Base-by-base conservation (phyloP, 73 alveolate genomes). In the Effrenium voratum region DNA sequence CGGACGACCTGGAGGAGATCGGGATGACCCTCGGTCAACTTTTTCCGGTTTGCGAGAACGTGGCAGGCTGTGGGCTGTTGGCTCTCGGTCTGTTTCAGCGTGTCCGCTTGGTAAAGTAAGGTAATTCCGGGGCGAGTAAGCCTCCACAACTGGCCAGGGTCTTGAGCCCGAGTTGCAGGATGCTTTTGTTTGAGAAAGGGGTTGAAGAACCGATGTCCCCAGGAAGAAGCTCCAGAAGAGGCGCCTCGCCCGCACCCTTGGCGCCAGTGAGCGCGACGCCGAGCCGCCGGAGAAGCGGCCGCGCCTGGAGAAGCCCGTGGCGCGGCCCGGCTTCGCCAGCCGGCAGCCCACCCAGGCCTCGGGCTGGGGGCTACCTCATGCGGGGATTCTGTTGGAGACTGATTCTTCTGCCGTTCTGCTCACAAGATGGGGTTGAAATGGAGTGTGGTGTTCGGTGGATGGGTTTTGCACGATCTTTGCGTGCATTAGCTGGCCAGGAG, bases 221-320 rank as follows among this genome's bases (percentile, higher is more conserved):
- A n/a, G n/a, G n/a, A 40, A 43, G 87, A 77, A 41, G 41, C 43
- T 77, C 63, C 87, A 77, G 40, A 77, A 77, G 63, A 59, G 87
- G 5, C 87, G 87, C 43, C 32, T 77, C 55, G 87, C 38, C 38
- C 87, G 87, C 36, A 40, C 16, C 63, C 43, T 77, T 59, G 87
- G 63, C 34, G n/a, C n/a, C n/a, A n/a, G n/a, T n/a, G 79, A 34
- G 43, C 41, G 5, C 43, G 63, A 41, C 63, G 63, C 28, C 5
- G 1, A 46, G 8, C 63, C 28, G 40, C 41, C 63, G 10, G 70
- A 57, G 16, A 45, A 41, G 63, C 55, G 60, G 43, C 87, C 63
- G 19, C 87, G 60, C 15, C 55, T 19, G 63, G 63, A 5, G 10
- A n/a, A n/a, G n/a, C n/a, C n/a, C n/a, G n/a, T n/a, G n/a, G n/a